Base-by-base conservation (phyloP, 768 basidiomycete genomes). In the Tephrocybe sp. region DNA sequence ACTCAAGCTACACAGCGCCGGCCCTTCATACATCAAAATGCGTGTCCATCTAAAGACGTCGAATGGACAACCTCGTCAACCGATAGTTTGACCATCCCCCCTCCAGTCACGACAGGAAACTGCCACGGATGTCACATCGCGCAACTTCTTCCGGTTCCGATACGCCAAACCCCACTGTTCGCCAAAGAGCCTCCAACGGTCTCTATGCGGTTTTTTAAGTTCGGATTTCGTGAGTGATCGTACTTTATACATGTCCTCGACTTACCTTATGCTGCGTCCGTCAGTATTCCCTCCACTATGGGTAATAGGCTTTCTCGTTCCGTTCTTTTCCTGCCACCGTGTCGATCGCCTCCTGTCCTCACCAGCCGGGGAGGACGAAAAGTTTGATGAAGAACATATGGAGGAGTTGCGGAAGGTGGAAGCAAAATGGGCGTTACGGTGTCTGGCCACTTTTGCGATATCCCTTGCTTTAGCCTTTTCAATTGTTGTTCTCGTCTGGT, bases 1-100 rank as follows among this genome's bases (percentile, higher is more conserved):
- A 69, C 65, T 79, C 54, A 75, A 73, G 50, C 52, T 67, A 12
- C 68, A 76, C 4, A 54, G 69, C 5, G 39, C 60, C 9, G 57
- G 67, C 41, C 67, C 64, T 44, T 51, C 22, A 28, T 51, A 25
- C 49, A 51, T 13, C 49, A 36, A 8, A 27, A 35, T 19, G 49
- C 35, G 4, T 51, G 49, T 28, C 49, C 43, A n/a, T 51, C 49
- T 9, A 27, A 36, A 36, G 42, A 44, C 18, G 31, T 30, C 26
- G 28, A 36, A 26, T 51, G 49, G 49, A 28, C 42, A 15, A 35
- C 37, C 15, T 26, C 43, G 12, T 51, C 49, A 15, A 51, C 49
- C n/a, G 49, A 51, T 24, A 51, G 43, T n/a, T 22, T 51, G n/a
- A 38, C 27, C 35, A 30, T n/a, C 7, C 42, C 42, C 16, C 34